A percentile compares a stretch with the other conserved stretches of the same genome.
Evolutionary conservation across 2,329 filamentous ascomycete species (phyloP).

Genomic region (Pseudogymnoascus sp.): DNA sequence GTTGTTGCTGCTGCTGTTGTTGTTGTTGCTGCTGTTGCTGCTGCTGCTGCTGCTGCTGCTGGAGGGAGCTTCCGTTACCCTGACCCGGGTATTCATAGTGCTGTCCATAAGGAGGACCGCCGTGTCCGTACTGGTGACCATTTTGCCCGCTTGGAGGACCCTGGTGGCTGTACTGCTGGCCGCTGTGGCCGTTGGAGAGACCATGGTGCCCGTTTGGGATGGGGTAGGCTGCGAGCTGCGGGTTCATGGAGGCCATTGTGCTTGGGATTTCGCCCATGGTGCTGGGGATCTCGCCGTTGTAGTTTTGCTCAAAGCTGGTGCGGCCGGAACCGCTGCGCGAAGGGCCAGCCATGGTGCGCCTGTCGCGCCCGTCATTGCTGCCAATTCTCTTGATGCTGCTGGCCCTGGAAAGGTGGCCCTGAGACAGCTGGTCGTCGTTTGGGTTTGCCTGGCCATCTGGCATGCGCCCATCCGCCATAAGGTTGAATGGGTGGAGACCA

Average conservation of each 20-base stretch:
- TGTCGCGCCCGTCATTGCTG: conserved; percentile 48
- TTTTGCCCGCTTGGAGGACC: neutral
- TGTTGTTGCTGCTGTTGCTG: conserved; percentile 12
- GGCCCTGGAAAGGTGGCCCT: conserved; percentile 54
- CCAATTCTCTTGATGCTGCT: conserved; percentile 53
- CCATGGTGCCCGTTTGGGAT: conserved; percentile 55
- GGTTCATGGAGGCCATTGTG: conserved; percentile 42
- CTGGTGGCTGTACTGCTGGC: conserved; percentile 5
- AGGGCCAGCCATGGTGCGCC: conserved; percentile 48
- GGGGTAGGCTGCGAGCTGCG: conserved; percentile 54
- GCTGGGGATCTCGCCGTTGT: conserved; percentile 50
- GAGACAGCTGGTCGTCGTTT: conserved; percentile 57
- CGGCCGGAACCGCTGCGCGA: conserved; percentile 41
- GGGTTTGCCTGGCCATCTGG: conserved; percentile 29
- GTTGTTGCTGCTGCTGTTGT: conserved; percentile 18
- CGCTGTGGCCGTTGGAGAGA: conserved; percentile 2
- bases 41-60: conserved; percentile 19
- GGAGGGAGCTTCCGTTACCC: conserved; percentile 25
- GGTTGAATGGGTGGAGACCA: conserved; percentile 51
- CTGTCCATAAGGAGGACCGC: conserved; percentile 38
- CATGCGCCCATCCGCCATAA: conserved; percentile 38
- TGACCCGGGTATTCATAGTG: conserved; percentile 29
- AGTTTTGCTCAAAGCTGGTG: conserved; percentile 43
- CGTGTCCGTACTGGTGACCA: conserved; percentile 38
- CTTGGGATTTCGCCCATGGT: conserved; percentile 45